Evolutionary conservation across 2,329 filamentous ascomycete species (phyloP).

Genomic region (Hypoxylon sp.): DNA sequence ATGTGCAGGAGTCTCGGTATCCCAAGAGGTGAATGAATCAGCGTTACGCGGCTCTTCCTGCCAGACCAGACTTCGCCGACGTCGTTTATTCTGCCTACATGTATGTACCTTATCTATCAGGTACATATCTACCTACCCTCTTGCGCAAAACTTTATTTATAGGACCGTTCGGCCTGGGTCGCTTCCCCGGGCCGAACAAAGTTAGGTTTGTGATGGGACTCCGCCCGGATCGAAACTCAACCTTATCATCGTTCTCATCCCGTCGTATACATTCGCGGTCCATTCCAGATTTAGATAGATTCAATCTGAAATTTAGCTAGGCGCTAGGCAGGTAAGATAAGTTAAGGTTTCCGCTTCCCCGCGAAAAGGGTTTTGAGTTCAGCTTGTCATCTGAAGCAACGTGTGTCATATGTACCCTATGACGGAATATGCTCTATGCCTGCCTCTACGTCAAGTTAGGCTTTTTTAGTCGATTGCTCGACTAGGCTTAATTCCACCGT

Average conservation of each 20-base stretch:
- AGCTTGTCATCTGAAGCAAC: conserved; percentile 17
- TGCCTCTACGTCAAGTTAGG: conserved; percentile 17
- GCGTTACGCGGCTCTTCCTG: conserved; percentile 29
- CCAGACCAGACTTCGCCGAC: conserved; percentile 15
- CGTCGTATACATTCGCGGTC: not conserved
- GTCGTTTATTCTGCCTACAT: conserved; percentile 3
- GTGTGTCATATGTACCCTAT: too few species aligned
- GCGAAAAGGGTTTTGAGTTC: conserved; percentile 7
- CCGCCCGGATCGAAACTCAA: conserved; percentile 32
- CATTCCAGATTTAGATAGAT: not conserved
- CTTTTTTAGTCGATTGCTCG: conserved; percentile 17
- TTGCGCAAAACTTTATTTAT: not conserved
- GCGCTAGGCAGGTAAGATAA: conserved; percentile 6
- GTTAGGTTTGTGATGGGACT: conserved; percentile 19
- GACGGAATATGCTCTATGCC: too few species aligned
- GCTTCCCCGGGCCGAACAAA: conserved; percentile 6
- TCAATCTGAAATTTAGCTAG: conserved; percentile 17
- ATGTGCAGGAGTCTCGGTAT: not conserved
- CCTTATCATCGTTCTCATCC: not conserved
- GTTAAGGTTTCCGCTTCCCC: not conserved
- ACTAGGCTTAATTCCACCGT: not conserved
- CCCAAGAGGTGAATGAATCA: conserved; percentile 27
- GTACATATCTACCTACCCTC: not conserved
- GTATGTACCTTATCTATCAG: not conserved
- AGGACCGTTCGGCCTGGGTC: conserved; percentile 4